phyloP scores from a whole-genome alignment of 352 stramenopile species.

The Blastocystis sp. region DNA sequence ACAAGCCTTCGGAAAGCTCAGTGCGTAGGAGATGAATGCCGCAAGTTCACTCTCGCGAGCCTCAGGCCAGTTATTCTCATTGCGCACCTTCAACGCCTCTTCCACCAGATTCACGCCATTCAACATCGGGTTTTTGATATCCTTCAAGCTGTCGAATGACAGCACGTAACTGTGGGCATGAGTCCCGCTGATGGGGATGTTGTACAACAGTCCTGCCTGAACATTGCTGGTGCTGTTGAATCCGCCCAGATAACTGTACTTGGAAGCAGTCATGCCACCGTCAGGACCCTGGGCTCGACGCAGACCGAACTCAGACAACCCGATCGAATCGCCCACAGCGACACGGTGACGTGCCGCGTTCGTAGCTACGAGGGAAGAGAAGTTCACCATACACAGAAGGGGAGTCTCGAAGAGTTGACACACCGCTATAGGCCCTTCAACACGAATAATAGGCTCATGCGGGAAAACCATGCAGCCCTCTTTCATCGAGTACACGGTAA shows the following conservation, averaged over 20 bases:
- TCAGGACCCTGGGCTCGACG: slow-evolving; percentile 82
- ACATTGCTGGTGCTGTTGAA: slow-evolving; percentile 96
- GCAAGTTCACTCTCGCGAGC: slow-evolving; percentile 86
- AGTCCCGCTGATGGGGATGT: slow-evolving; percentile 89
- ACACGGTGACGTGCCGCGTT: slow-evolving; percentile 92
- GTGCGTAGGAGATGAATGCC: slow-evolving; percentile 92
- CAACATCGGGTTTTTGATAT: slow-evolving; percentile 70
- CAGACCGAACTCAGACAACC: slow-evolving; percentile 69
- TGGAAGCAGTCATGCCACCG: slow-evolving; percentile 87
- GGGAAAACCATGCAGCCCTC: slow-evolving; percentile 94
- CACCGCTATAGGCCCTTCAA: slow-evolving; percentile 85
- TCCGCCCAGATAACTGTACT: slow-evolving; percentile 93
- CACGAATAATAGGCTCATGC: slow-evolving; percentile 83
- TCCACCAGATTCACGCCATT: slow-evolving; percentile 76
- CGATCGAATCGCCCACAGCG: slow-evolving; percentile 74
- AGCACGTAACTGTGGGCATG: slow-evolving; percentile 96
- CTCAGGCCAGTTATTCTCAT: slow-evolving; percentile 52
- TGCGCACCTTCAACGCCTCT: slow-evolving; percentile 75
- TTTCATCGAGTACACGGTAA: slow-evolving; percentile 85
- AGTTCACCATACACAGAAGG: slow-evolving; percentile 95
- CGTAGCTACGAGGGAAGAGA: slow-evolving; percentile 89
- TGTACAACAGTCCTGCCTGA: slow-evolving; percentile 86
- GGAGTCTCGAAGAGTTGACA: slow-evolving; percentile 95
- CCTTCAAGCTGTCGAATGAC: slow-evolving; percentile 83
- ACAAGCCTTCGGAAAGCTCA: slow-evolving; percentile 90